Evolutionary conservation across 495 filamentous ascomycete species (phyloP).

Genomic region (Penicillium maclennaniae): DNA sequence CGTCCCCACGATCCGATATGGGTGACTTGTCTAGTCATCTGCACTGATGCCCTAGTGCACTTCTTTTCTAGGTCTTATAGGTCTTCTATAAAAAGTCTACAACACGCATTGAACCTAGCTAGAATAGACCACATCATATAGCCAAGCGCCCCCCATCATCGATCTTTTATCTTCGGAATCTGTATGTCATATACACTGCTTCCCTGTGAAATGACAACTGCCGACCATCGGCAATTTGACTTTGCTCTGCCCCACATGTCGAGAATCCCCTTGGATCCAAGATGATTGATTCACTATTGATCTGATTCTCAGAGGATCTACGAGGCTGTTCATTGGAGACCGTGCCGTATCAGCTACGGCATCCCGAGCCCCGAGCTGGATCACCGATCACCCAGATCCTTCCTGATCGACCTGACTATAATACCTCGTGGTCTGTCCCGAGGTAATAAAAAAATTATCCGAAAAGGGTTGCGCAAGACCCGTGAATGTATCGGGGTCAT

Average conservation of each 20-base stretch:
- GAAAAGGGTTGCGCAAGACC: background rate
- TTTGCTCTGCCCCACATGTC: background rate
- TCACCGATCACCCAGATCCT: background rate
- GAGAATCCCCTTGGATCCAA: background rate
- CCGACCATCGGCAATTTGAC: background rate
- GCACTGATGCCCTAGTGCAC: too few relatives aligned
- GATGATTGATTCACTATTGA: background rate
- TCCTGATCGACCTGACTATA: background rate
- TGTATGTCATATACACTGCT: background rate
- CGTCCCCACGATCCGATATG: background rate
- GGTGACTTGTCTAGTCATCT: background rate
- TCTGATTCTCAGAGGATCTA: background rate
- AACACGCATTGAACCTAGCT: background rate
- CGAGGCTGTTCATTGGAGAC: background rate
- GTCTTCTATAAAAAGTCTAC: too few relatives aligned
- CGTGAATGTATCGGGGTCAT: background rate
- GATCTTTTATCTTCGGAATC: background rate
- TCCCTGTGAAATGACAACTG: background rate
- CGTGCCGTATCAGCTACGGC: background rate
- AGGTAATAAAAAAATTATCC: background rate
- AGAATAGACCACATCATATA: background rate
- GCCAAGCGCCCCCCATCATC: background rate
- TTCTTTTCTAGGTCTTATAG: too few relatives aligned
- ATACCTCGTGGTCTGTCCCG: background rate
- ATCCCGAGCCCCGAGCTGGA: background rate